A percentile compares a stretch with the other conserved stretches of the same genome.
Conservation (phyloP, 208 protist species). For the Leishmania tropica region DNA sequence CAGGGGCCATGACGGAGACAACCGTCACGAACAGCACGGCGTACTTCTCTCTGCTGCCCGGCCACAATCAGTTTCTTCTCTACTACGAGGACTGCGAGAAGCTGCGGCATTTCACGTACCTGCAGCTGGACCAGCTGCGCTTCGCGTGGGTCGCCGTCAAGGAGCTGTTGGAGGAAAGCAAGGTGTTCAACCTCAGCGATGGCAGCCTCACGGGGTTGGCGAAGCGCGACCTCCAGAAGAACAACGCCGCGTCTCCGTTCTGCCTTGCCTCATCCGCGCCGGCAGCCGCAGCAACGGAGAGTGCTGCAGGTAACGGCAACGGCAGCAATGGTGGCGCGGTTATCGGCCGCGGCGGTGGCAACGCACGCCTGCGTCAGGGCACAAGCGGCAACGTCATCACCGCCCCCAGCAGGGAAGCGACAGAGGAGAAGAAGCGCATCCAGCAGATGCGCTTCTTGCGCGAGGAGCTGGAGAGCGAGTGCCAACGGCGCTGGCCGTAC, state of each 20-base stretch:
- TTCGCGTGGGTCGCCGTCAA: constrained; percentile 72
- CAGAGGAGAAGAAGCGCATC: constrained; percentile 55
- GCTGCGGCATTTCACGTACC: constrained; percentile 58
- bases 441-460: constrained; percentile 59
- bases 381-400: constrained; percentile 62
- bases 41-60: constrained; percentile 66
- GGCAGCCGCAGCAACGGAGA: constrained; percentile 2
- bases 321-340: constrained; percentile 8
- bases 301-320: neutral
- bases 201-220: constrained; percentile 70
- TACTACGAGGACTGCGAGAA: constrained; percentile 65
- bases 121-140: constrained; percentile 77
- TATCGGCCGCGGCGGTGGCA: constrained; percentile 22
- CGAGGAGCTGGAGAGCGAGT: constrained; percentile 63
- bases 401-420: constrained; percentile 39
- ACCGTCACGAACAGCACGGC: constrained; percentile 57
- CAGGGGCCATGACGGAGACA: constrained; percentile 19
- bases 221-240: constrained; percentile 68
- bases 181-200: constrained; percentile 53
- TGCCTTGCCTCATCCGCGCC: constrained; percentile 8
- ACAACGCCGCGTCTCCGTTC: constrained; percentile 45
- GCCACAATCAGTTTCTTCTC: constrained; percentile 74
- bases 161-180: constrained; percentile 68
- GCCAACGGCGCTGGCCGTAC: constrained; percentile 67
- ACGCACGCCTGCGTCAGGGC: constrained; percentile 33